Evolutionary conservation across 352 stramenopile genomes (phyloP), one percentile per base, ranked within the genome.

Genomic region (Aphanomyces stellatus): DNA sequence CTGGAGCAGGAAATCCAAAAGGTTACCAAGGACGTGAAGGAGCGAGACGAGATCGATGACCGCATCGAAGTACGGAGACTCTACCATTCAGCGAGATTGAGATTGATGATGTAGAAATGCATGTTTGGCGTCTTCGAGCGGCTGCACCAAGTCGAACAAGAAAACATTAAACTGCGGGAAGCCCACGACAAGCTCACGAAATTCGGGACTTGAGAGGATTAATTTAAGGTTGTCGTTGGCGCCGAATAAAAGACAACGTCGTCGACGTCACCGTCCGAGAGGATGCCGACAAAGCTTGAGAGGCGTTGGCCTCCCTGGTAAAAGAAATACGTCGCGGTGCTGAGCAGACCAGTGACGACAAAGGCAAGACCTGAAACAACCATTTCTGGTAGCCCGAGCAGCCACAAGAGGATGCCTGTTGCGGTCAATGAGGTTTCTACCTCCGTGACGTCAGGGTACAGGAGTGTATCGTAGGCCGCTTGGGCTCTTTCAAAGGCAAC

Each of bases 61-160:
- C 70, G 80, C 53, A 83, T 83, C 53, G 76, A 85, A 65, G 62
- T 69, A 62, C n/a, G n/a, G n/a, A n/a, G n/a, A n/a, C n/a, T n/a
- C n/a, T n/a, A n/a, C n/a, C n/a, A 31, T 28, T 49, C 15, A 31
- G 60, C 3, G 3, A 35, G 13, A 2, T 42, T 30, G 11, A 41
- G 15, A 43, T 37, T 3, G 1, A 25, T 42, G 28, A 61, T n/a
- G 5, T 69, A 69, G 48, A 74, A 81, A 65, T 85, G 78, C 62
- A 77, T 85, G 65, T 71, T 80, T 19, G 71, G 71, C 11, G 74
- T 85, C 37, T 85, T 85, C 60, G 74, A 80, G 53, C 76, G 78
- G n/a, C 70, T 85, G 46, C 76, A 76, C 31, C 69, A 80, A 34
- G 74, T 83, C 17, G 78, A 83, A 57, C 66, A 63, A 30, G 76